phyloP scores from a whole-genome alignment of 164 flowering plant genomes.

The Magnolia changhungtana region DNA sequence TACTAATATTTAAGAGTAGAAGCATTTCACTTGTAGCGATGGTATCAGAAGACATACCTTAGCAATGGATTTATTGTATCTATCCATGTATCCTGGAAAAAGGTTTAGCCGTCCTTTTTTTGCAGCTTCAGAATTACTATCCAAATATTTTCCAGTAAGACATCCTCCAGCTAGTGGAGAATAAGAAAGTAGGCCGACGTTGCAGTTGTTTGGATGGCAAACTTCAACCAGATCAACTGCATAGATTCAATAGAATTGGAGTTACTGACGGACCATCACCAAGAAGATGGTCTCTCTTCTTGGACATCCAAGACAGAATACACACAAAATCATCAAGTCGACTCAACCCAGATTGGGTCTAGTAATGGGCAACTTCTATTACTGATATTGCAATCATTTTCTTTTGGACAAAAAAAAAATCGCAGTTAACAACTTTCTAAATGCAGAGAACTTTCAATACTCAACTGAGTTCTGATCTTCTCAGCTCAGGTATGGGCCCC shows the following conservation, averaged over 20 bases:
- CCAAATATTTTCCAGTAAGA: slow-evolving; percentile 77
- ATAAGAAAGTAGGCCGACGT: slow-evolving; percentile 82
- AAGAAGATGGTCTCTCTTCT: neutral
- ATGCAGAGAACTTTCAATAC: neutral
- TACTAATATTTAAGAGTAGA: no score
- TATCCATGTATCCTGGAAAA: slow-evolving; percentile 93
- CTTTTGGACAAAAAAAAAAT: neutral
- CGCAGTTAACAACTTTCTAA: neutral
- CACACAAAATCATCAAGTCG: neutral
- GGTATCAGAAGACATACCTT: slow-evolving; percentile 42
- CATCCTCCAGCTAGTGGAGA: slow-evolving; percentile 89
- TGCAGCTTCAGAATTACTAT: slow-evolving; percentile 68
- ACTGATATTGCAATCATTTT: neutral
- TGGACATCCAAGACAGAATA: neutral
- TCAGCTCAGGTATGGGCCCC: neutral
- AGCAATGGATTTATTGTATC: slow-evolving; percentile 79
- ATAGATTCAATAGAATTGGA: slow-evolving; percentile 6
- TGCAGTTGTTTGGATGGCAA: slow-evolving; percentile 90
- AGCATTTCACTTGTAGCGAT: neutral
- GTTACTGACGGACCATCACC: neutral
- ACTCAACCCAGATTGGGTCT: neutral
- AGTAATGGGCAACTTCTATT: neutral
- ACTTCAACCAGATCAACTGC: slow-evolving; percentile 95
- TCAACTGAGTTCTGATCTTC: neutral
- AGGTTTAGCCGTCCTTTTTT: slow-evolving; percentile 75